These are phyloP conservation scores for Sporothrix mexicana DNA, from an alignment of 2,329 filamentous ascomycete genomes.

Conservation along the genomic window DNA sequence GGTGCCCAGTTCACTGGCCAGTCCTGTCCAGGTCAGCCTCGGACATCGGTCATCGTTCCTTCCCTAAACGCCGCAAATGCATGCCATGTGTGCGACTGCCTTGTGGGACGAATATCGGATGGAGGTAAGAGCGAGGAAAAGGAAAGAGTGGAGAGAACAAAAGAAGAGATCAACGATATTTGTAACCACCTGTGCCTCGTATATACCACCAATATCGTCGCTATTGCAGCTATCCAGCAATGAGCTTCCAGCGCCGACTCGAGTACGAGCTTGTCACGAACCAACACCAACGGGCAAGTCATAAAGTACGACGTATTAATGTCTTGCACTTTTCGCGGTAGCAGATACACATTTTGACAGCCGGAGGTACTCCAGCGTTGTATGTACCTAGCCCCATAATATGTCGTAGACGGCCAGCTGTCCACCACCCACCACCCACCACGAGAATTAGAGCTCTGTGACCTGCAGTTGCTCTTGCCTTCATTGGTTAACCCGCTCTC, in stretches of 20 bases:
- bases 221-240: too few species aligned
- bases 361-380: too few species aligned
- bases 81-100: neutral
- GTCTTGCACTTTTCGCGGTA: too few species aligned
- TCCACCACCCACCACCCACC: too few species aligned
- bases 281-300: neutral
- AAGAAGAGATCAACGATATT: too few species aligned
- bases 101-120: neutral
- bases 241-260: neutral
- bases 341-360: too few species aligned
- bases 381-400: neutral
- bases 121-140: too few species aligned
- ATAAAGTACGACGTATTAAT: too few species aligned
- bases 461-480: slow-evolving; percentile 10
- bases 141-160: too few species aligned
- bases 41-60: neutral
- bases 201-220: too few species aligned
- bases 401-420: neutral
- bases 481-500: slow-evolving; percentile 14
- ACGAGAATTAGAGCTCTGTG: slow-evolving; percentile 1
- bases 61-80: neutral
- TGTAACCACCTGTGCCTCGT: too few species aligned
- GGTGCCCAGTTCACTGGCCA: too few species aligned
- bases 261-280: neutral
- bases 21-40: neutral